Base-by-base conservation (phyloP, 2,329 filamentous ascomycete species). In the Dactylellina leptospora region DNA sequence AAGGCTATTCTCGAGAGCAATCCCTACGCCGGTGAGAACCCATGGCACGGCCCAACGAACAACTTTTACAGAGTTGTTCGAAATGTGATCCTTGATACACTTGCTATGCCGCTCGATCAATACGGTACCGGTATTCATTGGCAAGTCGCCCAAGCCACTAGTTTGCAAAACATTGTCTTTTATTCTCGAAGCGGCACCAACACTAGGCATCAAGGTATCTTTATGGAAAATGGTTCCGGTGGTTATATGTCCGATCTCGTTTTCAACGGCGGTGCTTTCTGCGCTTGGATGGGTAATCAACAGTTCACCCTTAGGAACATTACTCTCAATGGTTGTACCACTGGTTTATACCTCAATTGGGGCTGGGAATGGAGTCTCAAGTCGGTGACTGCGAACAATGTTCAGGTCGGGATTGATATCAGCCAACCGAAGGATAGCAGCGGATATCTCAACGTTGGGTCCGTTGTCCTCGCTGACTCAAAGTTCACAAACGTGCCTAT, bases 1-100 rank as follows among this genome's bases (percentile, higher is more conserved):
- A 96, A 96, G 82, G 93, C 90, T 48, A 85, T 97, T 60, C 90
- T 99, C 75, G 93, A 97, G 78, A 84, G 91, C 1, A 89, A 97
- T 77, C 93, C 93, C 0, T 97, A 97, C 80, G 78, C 85, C 51
- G 25, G 25, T 0, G 88, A 11, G 91, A 93, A 0, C 88, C 88
- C 0, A 83, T 89, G 88, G 88, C 91, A 87, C 80, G 88, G 87
- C 77, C 92, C 92, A 81, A 88, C 92, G 79, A 85, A 85, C 80
- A 93, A 93, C 83, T 93, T 93, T 82, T 93, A 90, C 83, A 89
- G 90, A 59, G 88, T 91, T 78, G 82, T 93, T 75, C 88, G 90
- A 78, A 93, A 95, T 82, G 89, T 95, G 78, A 85, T 89, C 77
- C 88, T 95, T 77, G 91, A 93, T 78, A 81, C 91, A 56, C 91